Evolutionary conservation across 768 basidiomycete species (phyloP), one percentile per base, ranked within the genome.

Genomic region (Fibroporia radiculosa): DNA sequence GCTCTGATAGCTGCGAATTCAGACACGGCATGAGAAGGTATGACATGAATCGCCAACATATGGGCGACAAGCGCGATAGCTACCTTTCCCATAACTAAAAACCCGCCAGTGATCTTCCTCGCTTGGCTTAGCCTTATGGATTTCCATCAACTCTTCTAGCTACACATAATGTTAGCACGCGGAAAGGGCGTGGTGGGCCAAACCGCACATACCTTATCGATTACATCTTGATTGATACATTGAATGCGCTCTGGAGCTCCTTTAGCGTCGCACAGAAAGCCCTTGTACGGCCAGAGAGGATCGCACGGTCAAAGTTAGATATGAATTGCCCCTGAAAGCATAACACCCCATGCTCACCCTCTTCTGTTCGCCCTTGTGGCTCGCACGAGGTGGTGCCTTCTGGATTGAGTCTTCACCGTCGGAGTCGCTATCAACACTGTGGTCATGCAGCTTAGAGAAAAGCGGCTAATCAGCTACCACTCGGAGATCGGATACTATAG

Each of bases 71-170:
- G 23, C 5, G 57, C 70, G 24, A n/a, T n/a, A n/a, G n/a, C n/a
- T 50, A 85, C 87, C 76, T 73, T 82, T 89, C 33, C 61, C 70
- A 55, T 85, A 85, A 31, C 71, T 72, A 46, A 70, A 72, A 0
- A 70, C 82, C 14, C 82, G 72, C 84, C 85, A 91, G 16, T 66
- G 67, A 53, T 88, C 77, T 11, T 83, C 80, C 14, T 75, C 67
- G 0, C 73, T 68, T 0, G 66, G 59, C 57, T 82, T 84, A 3
- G 74, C 70, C 43, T 74, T 69, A 57, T 91, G 83, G 2, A 90
- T 65, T 11, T 72, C 63, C 65, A 69, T 74, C 4, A 91, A 72
- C 56, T 85, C 79, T 50, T 75, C 64, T 11, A 91, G 66, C 87
- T 90, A 55, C 6, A 36, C 2, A 29, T 7, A n/a, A 45, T 4